Evolutionary conservation across 1,284 basidiomycete species (phyloP).

Genomic region (Ceratobasidium sp.): DNA sequence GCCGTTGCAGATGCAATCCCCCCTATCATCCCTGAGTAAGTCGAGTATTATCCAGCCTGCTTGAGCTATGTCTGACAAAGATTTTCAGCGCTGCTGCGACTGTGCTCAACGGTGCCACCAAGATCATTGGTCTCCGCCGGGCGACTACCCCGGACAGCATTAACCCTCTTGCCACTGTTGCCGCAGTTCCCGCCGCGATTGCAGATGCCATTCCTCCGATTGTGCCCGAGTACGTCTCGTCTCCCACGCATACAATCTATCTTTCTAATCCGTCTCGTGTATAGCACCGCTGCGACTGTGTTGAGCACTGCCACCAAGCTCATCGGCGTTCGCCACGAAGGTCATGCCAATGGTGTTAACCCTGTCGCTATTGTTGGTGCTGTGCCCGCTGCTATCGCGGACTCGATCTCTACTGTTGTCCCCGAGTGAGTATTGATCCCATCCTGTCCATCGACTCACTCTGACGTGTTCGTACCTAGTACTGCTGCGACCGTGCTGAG

Average conservation of each 20-base stretch:
- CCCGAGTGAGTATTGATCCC: conserved; percentile 7
- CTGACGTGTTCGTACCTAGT: background rate
- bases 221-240: conserved; percentile 2
- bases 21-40: background rate
- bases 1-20: conserved; percentile 11
- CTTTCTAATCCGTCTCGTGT: background rate
- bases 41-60: background rate
- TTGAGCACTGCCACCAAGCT: background rate
- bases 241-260: too few species aligned
- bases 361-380: background rate
- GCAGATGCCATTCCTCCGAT: conserved; percentile 1
- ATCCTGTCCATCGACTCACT: background rate
- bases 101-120: background rate
- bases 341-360: background rate
- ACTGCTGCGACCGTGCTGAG: conserved; percentile 7
- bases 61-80: background rate
- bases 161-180: background rate
- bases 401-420: background rate
- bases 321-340: background rate
- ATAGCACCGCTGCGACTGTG: conserved; percentile 1
- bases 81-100: conserved; percentile 6
- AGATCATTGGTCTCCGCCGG: background rate
- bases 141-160: background rate
- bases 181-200: background rate
- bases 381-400: conserved; percentile 12